Evolutionary conservation across 768 basidiomycete species (phyloP).

Genomic region (Russula virescens): DNA sequence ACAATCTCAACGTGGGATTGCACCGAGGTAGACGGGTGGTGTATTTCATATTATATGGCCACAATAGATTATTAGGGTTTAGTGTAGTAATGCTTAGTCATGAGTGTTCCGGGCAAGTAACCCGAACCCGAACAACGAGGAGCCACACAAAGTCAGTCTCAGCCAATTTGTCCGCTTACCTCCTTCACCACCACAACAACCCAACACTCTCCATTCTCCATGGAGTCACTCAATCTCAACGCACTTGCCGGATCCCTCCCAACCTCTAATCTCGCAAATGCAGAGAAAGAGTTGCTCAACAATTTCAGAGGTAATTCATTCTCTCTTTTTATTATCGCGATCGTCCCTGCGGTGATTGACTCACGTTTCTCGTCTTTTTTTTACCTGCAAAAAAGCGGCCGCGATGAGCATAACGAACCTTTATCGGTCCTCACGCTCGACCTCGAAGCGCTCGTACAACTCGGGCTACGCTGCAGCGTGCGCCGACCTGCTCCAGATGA

Average conservation of each 20-base stretch:
- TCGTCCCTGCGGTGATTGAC: slow-evolving; percentile 26
- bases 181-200: background rate
- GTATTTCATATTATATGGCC: too few species aligned
- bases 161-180: background rate
- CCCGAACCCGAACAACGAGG: slow-evolving; percentile 14
- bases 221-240: slow-evolving; percentile 77
- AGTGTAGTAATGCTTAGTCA: slow-evolving; percentile 13
- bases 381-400: slow-evolving; percentile 46
- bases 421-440: slow-evolving; percentile 71
- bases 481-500: slow-evolving; percentile 73
- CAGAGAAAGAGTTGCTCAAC: slow-evolving; percentile 74
- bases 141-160: background rate
- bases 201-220: slow-evolving; percentile 36
- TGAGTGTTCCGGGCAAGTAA: slow-evolving; percentile 8
- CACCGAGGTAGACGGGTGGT: too few species aligned
- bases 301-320: slow-evolving; percentile 67
- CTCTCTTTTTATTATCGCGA: background rate
- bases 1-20: too few species aligned
- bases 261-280: slow-evolving; percentile 59
- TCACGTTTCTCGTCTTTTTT: background rate
- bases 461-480: slow-evolving; percentile 76
- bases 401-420: slow-evolving; percentile 81
- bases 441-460: slow-evolving; percentile 76
- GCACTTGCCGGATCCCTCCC: slow-evolving; percentile 74
- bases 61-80: too few species aligned